These are phyloP conservation scores for Wallacemonas sp. DNA, from an alignment of 208 protist genomes.

Conservation along the genomic window DNA sequence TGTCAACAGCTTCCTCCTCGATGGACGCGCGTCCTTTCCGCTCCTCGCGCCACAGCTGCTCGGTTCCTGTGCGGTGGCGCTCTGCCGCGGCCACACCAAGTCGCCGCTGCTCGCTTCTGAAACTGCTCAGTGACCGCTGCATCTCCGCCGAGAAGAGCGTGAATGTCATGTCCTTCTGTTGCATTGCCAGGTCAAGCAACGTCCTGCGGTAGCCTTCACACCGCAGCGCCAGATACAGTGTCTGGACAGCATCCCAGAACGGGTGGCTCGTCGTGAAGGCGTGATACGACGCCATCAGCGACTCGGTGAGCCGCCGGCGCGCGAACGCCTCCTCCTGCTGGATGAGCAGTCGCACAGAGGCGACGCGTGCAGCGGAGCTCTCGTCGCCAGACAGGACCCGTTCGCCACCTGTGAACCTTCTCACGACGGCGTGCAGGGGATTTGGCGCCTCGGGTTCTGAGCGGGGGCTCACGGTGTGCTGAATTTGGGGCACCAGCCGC, in stretches of 20 bases:
- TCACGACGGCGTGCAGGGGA: too few species aligned
- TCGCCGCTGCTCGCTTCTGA: background rate
- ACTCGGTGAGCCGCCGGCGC: constrained; percentile 1
- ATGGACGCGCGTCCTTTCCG: background rate
- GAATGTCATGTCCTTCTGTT: constrained; percentile 16
- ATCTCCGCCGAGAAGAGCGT: constrained; percentile 4
- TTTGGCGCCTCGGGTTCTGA: too few species aligned
- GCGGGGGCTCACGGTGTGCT: background rate
- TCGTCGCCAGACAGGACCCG: too few species aligned
- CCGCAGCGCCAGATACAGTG: constrained; percentile 6
- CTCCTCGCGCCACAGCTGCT: background rate
- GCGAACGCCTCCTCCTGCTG: constrained; percentile 10
- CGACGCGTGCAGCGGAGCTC: too few species aligned
- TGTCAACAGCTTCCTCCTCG: constrained; percentile 1
- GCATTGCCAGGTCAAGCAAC: background rate
- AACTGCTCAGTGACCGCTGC: background rate
- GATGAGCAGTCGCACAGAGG: background rate
- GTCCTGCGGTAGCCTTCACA: background rate
- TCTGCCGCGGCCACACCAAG: background rate
- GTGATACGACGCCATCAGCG: background rate
- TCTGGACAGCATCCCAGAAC: background rate
- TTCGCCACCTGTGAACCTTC: too few species aligned
- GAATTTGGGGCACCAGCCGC: background rate
- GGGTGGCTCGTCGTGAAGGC: background rate
- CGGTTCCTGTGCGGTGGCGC: background rate